Conservation (phyloP, 495 filamentous ascomycete genomes). For the Arthonia radiata region DNA sequence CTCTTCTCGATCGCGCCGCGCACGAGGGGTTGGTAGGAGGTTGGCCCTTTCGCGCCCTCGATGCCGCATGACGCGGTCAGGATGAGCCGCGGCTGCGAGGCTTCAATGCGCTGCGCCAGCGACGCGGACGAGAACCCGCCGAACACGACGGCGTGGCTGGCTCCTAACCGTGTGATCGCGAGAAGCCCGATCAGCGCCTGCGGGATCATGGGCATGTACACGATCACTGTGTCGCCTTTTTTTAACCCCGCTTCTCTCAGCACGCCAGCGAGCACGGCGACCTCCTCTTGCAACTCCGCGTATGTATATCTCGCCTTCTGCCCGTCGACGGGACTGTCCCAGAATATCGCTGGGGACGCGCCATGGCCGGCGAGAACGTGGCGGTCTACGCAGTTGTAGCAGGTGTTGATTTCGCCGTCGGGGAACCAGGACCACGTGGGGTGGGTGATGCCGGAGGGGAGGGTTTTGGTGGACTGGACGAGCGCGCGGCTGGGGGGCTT, state of each 20-base stretch:
- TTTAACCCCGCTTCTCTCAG: constrained; percentile 59
- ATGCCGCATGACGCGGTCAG: constrained; percentile 85
- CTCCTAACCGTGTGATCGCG: constrained; percentile 57
- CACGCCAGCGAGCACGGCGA: constrained; percentile 62
- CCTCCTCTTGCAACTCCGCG: constrained; percentile 48
- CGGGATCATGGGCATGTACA: constrained; percentile 97
- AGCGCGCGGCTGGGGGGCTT: constrained; percentile 30
- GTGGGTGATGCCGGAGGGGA: constrained; percentile 14
- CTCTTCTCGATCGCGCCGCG: constrained; percentile 15
- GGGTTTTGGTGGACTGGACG: constrained; percentile 15
- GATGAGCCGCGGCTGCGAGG: constrained; percentile 45
- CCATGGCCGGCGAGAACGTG: constrained; percentile 60
- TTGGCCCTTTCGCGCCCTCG: constrained; percentile 56
- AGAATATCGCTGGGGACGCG: constrained; percentile 49
- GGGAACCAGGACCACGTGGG: constrained; percentile 71
- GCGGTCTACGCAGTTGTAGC: constrained; percentile 73
- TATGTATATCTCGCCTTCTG: constrained; percentile 51
- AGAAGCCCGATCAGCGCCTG: constrained; percentile 65
- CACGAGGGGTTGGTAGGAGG: constrained; percentile 45
- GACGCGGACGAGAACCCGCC: constrained; percentile 67
- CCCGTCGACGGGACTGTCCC: constrained; percentile 70
- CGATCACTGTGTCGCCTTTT: constrained; percentile 73
- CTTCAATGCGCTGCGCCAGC: constrained; percentile 72
- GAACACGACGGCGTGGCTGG: constrained; percentile 79
- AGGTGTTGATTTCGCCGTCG: constrained; percentile 68